Base-by-base conservation (phyloP, 2,329 filamentous ascomycete species). In the Botrytis paeoniae region DNA sequence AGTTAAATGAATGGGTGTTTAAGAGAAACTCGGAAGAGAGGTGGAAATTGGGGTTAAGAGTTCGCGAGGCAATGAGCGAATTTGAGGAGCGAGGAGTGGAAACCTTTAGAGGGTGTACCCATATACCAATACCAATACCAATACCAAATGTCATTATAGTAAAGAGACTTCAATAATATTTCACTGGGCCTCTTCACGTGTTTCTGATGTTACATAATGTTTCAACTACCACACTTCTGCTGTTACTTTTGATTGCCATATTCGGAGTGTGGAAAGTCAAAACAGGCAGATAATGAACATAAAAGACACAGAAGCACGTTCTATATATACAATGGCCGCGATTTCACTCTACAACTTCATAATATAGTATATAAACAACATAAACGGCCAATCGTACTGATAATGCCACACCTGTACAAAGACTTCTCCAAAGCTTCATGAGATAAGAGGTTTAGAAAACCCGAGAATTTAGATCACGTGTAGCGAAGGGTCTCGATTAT, bases 91-190 rank as follows among this genome's bases (percentile, higher is more conserved):
- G 37, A 59, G 48, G n/a, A 18, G n/a, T 54, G 20, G 35, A 29
- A 68, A 54, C 48, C 16, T 29, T 9, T 20, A 69, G 18, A 12
- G n/a, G 70, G 62, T 59, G 51, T 48, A 54, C 48, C 25, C 12
- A 72, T 60, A 66, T 68, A 68, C 62, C 54, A 66, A 68, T 60
- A 39, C 62, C 54, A 66, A 68, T 60, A 39, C 32, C 18, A n/a
- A 68, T 68, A 68, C 62, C 62, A 61, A 32, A 68, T 61, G 4
- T 57, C 48, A 72, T 61, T 62, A 72, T 72, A 68, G 48, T 72
- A 57, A 57, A 66, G 29, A 71, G n/a, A 54, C 48, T 59, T 65
- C 22, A 60, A 43, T 35, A 54, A 54, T 41, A 45, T 14, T 22
- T 45, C 29, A 14, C 20, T 22, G 29, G 10, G 20, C 41, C 22